Evolutionary conservation across 768 basidiomycete genomes (phyloP), one percentile per base, ranked within the genome.

Genomic region (Omphalotus guepiniiformis): DNA sequence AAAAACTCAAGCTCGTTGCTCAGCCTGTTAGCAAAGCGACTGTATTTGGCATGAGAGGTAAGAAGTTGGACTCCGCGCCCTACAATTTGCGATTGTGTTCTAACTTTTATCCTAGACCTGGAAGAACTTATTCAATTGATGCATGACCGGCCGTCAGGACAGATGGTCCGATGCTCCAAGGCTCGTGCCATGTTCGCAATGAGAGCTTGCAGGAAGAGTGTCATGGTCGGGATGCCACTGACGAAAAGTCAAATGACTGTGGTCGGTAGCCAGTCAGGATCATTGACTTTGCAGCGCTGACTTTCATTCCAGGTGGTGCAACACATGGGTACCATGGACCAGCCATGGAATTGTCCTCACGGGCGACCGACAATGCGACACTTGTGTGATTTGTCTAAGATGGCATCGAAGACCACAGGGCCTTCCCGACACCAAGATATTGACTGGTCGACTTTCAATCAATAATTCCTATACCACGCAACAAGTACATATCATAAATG

Each of bases 101-200:
- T 54, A 32, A 53, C 51, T 28, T 13, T 23, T 39, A 27, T 39
- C 42, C 19, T 58, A 95, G 94, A 98, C 64, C 72, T 98, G 15
- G 94, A 95, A 64, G 96, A 98, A 58, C 74, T 99, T 7, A 76
- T 99, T 19, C 82, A 94, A 55, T 69, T 95, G 12, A 74, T 99
- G 68, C 80, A 80, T 29, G 88, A 94, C 57, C 73, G 76, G 6
- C 84, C 92, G 0, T 63, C 73, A 0, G 88, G 90, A 2, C 80
- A 85, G 57, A 88, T 92, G 79, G 89, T 96, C 0, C 76, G 96
- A 18, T 96, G 93, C 59, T 86, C 87, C 13, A 98, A 98, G 63
- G 92, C 89, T 13, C 78, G 93, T 13, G 75, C 83, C 4, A 97
- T 99, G 94, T 97, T 99, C 60, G 96, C 96, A 0, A 89, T 85